Base-by-base conservation (phyloP, 306 rosid species). In the Trichosanthes cucumerina region DNA sequence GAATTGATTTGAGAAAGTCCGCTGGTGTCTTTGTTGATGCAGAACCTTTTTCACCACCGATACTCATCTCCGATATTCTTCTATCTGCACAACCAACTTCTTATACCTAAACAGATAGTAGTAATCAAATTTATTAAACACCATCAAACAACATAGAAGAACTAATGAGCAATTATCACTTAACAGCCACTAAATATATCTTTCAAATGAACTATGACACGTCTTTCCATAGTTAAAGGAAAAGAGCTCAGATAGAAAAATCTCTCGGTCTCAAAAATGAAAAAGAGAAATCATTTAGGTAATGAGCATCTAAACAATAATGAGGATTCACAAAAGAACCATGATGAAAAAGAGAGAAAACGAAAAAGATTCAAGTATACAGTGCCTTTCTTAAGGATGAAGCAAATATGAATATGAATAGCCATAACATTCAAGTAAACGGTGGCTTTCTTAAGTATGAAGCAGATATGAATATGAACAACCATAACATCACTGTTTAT, bases 1-100 rank as follows among this genome's bases (percentile, higher is more conserved):
- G 96, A 79, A 93, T 93, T 47, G 98, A 91, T 72, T 93, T 93
- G 76, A 93, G 97, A 71, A 93, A 93, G 87, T 93, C 97, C 0
- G 97, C 97, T 0, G 97, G 98, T 33, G 96, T 93, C 84, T 93
- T 93, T 0, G 98, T 93, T 71, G 93, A 78, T 18, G 88, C 84
- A 1, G 92, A 87, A 41, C 86, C 90, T 71, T 71, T 71, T 88
- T 93, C 98, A 60, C 84, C 78, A 50, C 81, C 91, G 70, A 88
- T 81, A n/a, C 92, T 88, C 92, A 88, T 81, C 65, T 83, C 75
- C 46, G 21, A 9, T 71, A 24, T 26, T 26, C 24, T 28, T 38
- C 28, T 43, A 19, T 73, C 59, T 33, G 34, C 34, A 74, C 64
- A 69, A 50, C 49, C 15, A 50, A 80, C 78, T 76, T 36, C 2